phyloP scores from a whole-genome alignment of 148 eudicot species.

The Camellia granthamiana region DNA sequence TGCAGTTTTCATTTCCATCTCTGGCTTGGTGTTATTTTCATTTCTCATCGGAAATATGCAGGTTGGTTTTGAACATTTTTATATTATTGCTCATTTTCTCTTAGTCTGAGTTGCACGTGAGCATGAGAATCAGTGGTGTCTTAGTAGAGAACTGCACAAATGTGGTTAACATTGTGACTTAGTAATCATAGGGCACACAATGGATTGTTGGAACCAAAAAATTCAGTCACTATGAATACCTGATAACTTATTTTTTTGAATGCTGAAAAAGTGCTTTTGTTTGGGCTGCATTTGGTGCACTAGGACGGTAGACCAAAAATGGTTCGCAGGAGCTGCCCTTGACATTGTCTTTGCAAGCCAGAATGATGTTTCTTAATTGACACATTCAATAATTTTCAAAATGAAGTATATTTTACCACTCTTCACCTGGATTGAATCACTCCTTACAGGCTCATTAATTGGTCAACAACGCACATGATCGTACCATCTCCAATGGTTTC shows the following conservation, averaged over 20 bases:
- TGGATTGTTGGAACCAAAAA: conserved; percentile 2
- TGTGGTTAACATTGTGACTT: not conserved
- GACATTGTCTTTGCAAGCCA: not conserved
- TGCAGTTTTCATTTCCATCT: conserved; percentile 73
- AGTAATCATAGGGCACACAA: not conserved
- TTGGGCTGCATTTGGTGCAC: not conserved
- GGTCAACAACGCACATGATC: too few species aligned
- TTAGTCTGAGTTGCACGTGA: not conserved
- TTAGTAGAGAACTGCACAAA: conserved; percentile 4
- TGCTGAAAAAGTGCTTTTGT: not conserved
- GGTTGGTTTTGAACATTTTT: conserved; percentile 36
- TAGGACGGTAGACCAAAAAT: not conserved
- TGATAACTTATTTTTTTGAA: not conserved
- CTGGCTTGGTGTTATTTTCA: conserved; percentile 84
- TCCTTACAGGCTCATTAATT: too few species aligned
- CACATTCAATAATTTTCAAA: not conserved
- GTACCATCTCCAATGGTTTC: too few species aligned
- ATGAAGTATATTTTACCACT: too few species aligned
- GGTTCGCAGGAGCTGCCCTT: not conserved
- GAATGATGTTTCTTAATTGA: not conserved
- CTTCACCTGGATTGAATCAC: too few species aligned
- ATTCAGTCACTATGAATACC: not conserved
- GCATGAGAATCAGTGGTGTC: not conserved
- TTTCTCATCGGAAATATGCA: conserved; percentile 97
- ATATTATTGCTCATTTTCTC: not conserved